Percentiles rank a stretch among this genome's conserved stretches.
Evolutionary conservation across 768 basidiomycete genomes (phyloP).

Genomic region (Naematelia encephala): DNA sequence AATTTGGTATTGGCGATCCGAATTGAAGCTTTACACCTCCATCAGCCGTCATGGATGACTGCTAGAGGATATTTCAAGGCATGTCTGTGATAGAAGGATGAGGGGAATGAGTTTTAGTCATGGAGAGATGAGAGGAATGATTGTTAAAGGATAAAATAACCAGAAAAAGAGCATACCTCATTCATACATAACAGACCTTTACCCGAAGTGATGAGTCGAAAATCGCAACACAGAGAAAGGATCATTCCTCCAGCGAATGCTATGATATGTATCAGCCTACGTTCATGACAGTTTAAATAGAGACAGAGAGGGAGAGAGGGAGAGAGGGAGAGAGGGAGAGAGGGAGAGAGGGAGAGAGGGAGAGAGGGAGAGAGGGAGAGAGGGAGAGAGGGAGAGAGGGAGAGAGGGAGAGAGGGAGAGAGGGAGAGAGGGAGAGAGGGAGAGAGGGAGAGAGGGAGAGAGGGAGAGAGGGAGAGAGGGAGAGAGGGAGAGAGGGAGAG

Average conservation of each 20-base stretch:
- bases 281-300: neutral
- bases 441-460: no score
- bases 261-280: constrained; percentile 6
- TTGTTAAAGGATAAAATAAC: neutral
- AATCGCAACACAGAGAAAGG: constrained; percentile 77
- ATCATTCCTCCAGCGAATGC: constrained; percentile 81
- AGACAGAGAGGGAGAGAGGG: neutral
- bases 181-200: constrained; percentile 91
- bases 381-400: no score
- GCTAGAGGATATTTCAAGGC: no score
- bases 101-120: neutral
- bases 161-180: constrained; percentile 62
- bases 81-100: neutral
- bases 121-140: neutral
- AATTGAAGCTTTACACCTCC: constrained; percentile 55
- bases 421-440: no score
- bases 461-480: no score
- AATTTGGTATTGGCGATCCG: constrained; percentile 73
- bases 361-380: no score
- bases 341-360: no score
- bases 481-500: no score
- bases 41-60: no score
- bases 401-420: no score
- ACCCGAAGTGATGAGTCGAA: constrained; percentile 82
- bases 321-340: neutral